Evolutionary conservation across 2,329 filamentous ascomycete genomes (phyloP), one percentile per base, ranked within the genome.

Genomic region (Aspergillus sp.): DNA sequence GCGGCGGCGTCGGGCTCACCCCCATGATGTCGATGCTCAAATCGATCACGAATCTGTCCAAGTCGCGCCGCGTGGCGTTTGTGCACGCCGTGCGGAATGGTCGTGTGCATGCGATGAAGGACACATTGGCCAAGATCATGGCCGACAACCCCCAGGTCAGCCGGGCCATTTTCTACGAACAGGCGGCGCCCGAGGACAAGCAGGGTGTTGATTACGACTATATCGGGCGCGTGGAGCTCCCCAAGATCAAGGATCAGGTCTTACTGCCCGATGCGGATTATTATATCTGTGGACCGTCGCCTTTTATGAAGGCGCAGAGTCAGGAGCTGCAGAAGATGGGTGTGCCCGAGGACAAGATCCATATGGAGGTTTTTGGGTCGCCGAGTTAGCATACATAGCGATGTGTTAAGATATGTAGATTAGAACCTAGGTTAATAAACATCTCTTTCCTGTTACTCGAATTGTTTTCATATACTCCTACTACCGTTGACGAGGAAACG

Each of bases 281-380:
- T 67, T 91, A 82, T 61, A 74, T 89, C 49, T 92, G 88, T 65
- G 88, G 88, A 0, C 88, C 88, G 0, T 76, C 79, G 53, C 67
- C 69, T 10, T 92, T 90, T 76, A 92, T 91, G 88, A 64, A 63
- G 17, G 51, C 54, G 2, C 59, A 63, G 36, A 61, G 58, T 21
- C 48, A 60, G 40, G 47, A 23, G 19, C 53, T 67, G 20, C 51
- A 64, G 46, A 41, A 31, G 6, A 21, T 64, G 45, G 64, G 64
- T 10, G 64, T 67, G 13, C 32, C 42, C 14, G 23, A 47, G 3
- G 57, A 59, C 14, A 54, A 56, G 19, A 64, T 67, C 19, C 57
- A 67, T 53, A 62, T 63, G 48, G 64, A 67, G 45, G 61, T 67
- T 3, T 67, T 65, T 54, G 63, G 63, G 3, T 57, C 56, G 17